A percentile compares a stretch with the other conserved stretches of the same genome.
phyloP scores from a whole-genome alignment of 331 rosid species.

The Dryas integrifolia region DNA sequence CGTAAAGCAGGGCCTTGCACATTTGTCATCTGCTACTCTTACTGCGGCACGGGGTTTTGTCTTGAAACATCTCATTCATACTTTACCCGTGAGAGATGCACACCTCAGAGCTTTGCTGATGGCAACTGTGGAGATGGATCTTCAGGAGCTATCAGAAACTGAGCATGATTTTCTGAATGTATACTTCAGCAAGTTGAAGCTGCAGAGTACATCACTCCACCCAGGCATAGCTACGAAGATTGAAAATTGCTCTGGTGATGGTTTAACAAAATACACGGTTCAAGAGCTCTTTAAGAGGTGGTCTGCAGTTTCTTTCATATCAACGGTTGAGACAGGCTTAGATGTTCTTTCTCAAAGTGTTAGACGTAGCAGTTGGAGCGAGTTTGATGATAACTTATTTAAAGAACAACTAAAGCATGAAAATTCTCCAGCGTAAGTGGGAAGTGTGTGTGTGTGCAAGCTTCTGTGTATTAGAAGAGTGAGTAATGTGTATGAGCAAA shows the following conservation, averaged over 20 bases:
- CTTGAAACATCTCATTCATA: constrained; percentile 28
- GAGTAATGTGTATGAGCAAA: neutral
- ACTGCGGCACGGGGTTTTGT: constrained; percentile 17
- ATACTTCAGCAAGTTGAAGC: constrained; percentile 28
- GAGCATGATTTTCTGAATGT: constrained; percentile 25
- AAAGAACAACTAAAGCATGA: constrained; percentile 21
- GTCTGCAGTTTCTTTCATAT: constrained; percentile 24
- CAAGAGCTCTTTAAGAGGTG: constrained; percentile 34
- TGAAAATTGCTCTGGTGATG: constrained; percentile 11
- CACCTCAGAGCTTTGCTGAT: constrained; percentile 36
- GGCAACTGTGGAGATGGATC: constrained; percentile 36
- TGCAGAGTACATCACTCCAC: neutral
- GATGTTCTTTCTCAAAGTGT: constrained; percentile 16
- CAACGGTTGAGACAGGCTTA: constrained; percentile 30
- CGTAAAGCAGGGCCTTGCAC: constrained; percentile 32
- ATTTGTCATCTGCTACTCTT: constrained; percentile 34
- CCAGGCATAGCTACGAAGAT: constrained; percentile 1
- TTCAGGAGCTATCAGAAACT: constrained; percentile 26
- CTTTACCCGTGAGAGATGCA: constrained; percentile 30
- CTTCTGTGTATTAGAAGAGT: neutral
- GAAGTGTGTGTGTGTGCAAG: neutral
- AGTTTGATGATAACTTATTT: constrained; percentile 29
- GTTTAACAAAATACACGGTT: constrained; percentile 27
- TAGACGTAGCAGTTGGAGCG: constrained; percentile 11
- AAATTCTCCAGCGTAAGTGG: constrained; percentile 33